Evolutionary conservation across 768 basidiomycete genomes (phyloP).

Genomic region (Suillus paluster): DNA sequence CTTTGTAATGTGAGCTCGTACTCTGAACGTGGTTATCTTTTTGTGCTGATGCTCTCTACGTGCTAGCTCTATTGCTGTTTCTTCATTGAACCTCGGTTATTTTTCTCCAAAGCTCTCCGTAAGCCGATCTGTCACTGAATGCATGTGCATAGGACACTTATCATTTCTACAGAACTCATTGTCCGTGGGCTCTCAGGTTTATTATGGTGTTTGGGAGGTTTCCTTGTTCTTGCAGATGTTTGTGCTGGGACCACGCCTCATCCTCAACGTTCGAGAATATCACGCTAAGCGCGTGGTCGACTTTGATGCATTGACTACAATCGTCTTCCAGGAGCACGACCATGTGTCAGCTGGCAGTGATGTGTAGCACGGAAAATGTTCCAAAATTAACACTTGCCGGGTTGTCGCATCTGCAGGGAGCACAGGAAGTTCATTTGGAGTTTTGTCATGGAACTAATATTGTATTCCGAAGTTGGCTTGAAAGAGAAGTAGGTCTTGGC

Average conservation of each 20-base stretch:
- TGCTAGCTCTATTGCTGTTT: neutral
- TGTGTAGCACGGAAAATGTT: neutral
- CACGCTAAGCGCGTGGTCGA: neutral
- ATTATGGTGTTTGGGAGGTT: neutral
- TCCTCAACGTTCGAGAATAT: neutral
- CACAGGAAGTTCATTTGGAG: neutral
- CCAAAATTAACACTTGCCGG: neutral
- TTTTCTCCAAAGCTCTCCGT: neutral
- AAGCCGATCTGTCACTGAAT: neutral
- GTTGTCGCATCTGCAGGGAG: neutral
- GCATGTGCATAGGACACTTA: neutral
- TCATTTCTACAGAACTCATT: neutral
- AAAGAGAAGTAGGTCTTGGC: neutral
- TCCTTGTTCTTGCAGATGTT: neutral
- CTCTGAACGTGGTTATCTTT: neutral
- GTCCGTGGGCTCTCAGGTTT: neutral
- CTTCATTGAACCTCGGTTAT: neutral
- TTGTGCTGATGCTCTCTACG: neutral
- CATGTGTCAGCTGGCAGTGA: neutral
- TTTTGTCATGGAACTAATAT: neutral
- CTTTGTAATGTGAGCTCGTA: neutral
- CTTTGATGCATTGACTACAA: neutral
- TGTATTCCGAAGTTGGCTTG: neutral
- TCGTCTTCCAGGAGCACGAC: constrained; percentile 1
- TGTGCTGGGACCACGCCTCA: neutral